These are phyloP conservation scores for Tilletia horrida DNA, from an alignment of 1,284 basidiomycete species.

Conservation along the genomic window DNA sequence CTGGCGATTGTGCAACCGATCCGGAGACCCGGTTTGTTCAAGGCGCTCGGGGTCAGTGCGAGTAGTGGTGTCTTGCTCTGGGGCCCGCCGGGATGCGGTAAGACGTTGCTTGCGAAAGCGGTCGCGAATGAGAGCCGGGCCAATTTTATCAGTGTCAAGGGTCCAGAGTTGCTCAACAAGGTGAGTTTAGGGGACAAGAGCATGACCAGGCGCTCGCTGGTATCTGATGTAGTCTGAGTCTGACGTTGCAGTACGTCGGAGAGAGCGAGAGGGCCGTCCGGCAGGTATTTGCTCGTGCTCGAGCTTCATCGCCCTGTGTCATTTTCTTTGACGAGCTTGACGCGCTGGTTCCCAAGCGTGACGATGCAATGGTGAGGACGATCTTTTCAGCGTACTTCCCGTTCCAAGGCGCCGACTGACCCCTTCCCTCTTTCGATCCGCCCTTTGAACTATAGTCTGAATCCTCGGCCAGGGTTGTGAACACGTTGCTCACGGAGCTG, in stretches of 20 bases:
- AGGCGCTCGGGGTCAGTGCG: conserved; percentile 75
- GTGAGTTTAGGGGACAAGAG: background rate
- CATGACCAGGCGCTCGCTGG: background rate
- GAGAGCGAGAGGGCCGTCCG: conserved; percentile 93
- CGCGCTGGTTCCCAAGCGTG: conserved; percentile 86
- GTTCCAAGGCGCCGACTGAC: background rate
- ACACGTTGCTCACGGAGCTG: conserved; percentile 91
- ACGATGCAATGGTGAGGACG: conserved; percentile 77
- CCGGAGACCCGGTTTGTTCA: conserved; percentile 81
- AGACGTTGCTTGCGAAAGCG: conserved; percentile 91
- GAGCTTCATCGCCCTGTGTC: conserved; percentile 82
- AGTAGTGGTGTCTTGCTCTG: conserved; percentile 79
- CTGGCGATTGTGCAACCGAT: conserved; percentile 98
- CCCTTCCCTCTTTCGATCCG: conserved; percentile 51
- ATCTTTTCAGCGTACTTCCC: background rate
- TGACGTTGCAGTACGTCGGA: conserved; percentile 75
- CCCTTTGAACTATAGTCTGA: conserved; percentile 64
- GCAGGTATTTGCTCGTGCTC: conserved; percentile 83
- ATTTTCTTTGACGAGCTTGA: conserved; percentile 97
- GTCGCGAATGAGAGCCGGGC: conserved; percentile 91
- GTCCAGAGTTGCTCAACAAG: conserved; percentile 92
- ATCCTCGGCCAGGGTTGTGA: conserved; percentile 92
- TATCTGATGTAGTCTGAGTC: background rate
- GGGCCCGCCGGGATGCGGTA: conserved; percentile 97
- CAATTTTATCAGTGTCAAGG: conserved; percentile 96